Evolutionary conservation across 179 eudicot genomes (phyloP).

Genomic region (Silene vulgaris): DNA sequence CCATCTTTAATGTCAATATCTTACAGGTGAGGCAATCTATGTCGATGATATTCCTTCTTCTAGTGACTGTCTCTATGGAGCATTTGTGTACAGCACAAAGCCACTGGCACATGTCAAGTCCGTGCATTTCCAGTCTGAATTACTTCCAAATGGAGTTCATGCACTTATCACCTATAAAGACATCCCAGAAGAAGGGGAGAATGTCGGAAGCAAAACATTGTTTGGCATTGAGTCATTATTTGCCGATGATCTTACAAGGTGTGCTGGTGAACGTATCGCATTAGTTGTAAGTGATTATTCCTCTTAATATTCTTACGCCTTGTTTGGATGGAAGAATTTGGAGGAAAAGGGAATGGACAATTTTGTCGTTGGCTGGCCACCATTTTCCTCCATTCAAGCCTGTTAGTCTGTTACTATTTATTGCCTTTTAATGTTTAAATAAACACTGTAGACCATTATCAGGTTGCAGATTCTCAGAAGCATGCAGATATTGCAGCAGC

Average conservation of each 20-base stretch:
- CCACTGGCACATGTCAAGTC: constrained; percentile 66
- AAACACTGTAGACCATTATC: constrained; percentile 17
- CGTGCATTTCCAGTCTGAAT: constrained; percentile 40
- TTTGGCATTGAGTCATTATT: constrained; percentile 70
- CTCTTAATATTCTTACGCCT: not conserved
- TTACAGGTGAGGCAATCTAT: constrained; percentile 79
- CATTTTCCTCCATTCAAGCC: no score
- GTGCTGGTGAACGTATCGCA: constrained; percentile 76
- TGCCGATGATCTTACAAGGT: constrained; percentile 64
- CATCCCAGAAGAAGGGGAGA: constrained; percentile 67
- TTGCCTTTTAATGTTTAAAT: constrained; percentile 1
- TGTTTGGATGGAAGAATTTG: no score
- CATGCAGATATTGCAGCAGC: constrained; percentile 74
- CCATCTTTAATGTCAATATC: constrained; percentile 9
- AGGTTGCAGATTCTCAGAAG: constrained; percentile 84
- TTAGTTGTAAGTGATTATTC: constrained; percentile 57
- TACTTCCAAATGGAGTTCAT: constrained; percentile 41
- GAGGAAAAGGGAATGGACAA: no score
- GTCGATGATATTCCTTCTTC: constrained; percentile 98
- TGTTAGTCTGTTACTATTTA: no score
- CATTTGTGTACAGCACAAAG: constrained; percentile 78
- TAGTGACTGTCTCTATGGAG: constrained; percentile 70
- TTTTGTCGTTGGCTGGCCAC: no score
- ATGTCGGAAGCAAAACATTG: constrained; percentile 48
- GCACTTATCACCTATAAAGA: constrained; percentile 57